Evolutionary conservation across 2,329 filamentous ascomycete genomes (phyloP), one percentile per base, ranked within the genome.

Genomic region (Alternaria consortialis): DNA sequence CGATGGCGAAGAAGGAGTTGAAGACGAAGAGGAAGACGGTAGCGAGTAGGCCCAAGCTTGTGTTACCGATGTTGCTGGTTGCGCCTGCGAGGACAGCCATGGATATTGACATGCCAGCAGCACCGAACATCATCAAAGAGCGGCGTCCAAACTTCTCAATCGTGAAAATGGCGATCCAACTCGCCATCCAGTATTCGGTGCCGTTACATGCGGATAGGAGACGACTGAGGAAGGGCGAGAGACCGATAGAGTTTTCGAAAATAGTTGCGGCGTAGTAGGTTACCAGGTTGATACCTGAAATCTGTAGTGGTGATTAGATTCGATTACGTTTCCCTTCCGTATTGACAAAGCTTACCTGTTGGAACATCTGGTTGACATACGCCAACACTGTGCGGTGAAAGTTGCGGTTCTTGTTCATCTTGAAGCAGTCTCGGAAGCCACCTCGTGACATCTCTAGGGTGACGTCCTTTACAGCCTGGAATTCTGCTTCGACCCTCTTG

Each of bases 21-120:
- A 93, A 95, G 81, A 97, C 91, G 81, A 90, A 91, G 75, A 97
- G 94, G 83, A 96, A 94, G 63, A 96, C 92, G 84, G 93, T 75
- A 4, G 82, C 80, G 6, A 74, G 70, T 39, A 81, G 73, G 46
- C 80, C 80, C 37, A 74, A 61, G 13, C 67, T 63, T 12, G 66
- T 62, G 54, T 66, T 71, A 2, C 57, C 63, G 17, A 74, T 70
- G 12, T 68, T 61, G 53, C 71, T 75, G 1, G 74, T 78, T 6
- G 73, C 72, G 4, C 73, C 72, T 4, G 77, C 76, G 2, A 79
- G 66, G 1, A 79, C 69, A 9, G 70, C 71, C 77, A 79, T 78
- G 13, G 73, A 77, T 4, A 67, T 53, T 1, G 74, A 73, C 72
- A 77, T 76, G 27, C 77, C 77, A 1, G 70, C 70, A 3, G 77